These are phyloP conservation scores for Colletotrichum brevisporum DNA, from an alignment of 2,329 filamentous ascomycete species.

Conservation along the genomic window DNA sequence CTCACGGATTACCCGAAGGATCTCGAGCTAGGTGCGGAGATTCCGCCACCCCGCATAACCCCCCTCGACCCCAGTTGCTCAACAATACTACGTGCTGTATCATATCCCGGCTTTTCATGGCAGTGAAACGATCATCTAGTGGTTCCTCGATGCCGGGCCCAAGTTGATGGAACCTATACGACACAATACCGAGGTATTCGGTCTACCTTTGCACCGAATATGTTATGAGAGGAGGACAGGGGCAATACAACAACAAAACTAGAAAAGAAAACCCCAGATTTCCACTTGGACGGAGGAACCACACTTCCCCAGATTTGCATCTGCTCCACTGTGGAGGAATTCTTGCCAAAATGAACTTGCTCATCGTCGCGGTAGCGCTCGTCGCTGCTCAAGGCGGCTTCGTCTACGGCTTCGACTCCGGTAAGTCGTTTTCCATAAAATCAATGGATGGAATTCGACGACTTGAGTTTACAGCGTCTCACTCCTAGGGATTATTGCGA, in stretches of 20 bases:
- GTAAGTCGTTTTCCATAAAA: not conserved
- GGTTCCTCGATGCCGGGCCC: not conserved
- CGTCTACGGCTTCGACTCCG: conserved; percentile 40
- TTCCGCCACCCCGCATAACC: conserved; percentile 11
- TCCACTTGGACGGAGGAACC: conserved; percentile 5
- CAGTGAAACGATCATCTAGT: conserved; percentile 1
- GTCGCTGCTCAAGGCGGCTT: conserved; percentile 45
- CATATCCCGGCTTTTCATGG: not conserved
- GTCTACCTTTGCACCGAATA: not conserved
- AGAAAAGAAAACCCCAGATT: conserved; percentile 16
- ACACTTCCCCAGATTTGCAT: not conserved
- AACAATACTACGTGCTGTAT: not conserved
- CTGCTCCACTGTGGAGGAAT: not conserved
- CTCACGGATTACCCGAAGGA: not conserved
- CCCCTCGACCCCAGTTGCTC: not conserved
- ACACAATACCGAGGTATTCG: conserved; percentile 1
- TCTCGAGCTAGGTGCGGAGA: conserved; percentile 7
- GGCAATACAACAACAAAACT: not conserved
- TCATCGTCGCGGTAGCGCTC: conserved; percentile 42
- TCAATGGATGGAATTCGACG: too few relatives aligned
- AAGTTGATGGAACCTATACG: not conserved
- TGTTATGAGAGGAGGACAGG: not conserved
- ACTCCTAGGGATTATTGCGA: conserved; percentile 49
- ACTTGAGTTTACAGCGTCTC: conserved; percentile 9
- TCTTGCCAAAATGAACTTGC: conserved; percentile 23